Evolutionary conservation across 768 basidiomycete species (phyloP), one percentile per base, ranked within the genome.

Genomic region (Mycena latifolia): DNA sequence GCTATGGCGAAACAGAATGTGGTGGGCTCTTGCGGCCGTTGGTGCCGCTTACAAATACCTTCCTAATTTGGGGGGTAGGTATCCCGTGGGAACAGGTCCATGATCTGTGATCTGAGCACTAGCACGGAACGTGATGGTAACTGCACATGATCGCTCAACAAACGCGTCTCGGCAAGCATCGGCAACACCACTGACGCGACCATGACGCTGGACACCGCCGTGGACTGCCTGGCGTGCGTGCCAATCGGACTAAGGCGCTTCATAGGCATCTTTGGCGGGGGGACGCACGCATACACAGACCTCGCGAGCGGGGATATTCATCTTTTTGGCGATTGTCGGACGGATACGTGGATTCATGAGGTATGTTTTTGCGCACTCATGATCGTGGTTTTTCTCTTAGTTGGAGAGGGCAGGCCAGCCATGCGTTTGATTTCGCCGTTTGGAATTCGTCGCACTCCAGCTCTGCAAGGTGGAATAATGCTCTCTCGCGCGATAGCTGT

Each of bases 311-410:
- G 77, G 0, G 77, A 78, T 55, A 71, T 75, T 14, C 75, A 78
- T 63, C 59, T 79, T 27, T 76, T 77, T 47, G 76, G 76, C 6
- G 70, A 73, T 33, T 54, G 69, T 8, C 59, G 47, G 43, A 69
- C 74, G 59, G 71, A 78, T 35, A 70, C 72, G 18, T 75, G 76
- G 76, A 52, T 77, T 20, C 77, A 78, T 58, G 77, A 79, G 71
- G 76, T 78, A n/a, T n/a, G n/a, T n/a, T n/a, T n/a, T n/a, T n/a
- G n/a, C n/a, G 71, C 61, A 39, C 31, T 15, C 18, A 18, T 11
- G 1, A 41, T 58, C 0, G 2, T n/a, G 31, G 31, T 6, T 33
- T 11, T 10, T 39, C 12, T 3, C 2, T 15, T n/a, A 45, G 35
- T 15, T n/a, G 18, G 25, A 2, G 14, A 33, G 20, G 15, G 8